A percentile compares a stretch with the other conserved stretches of the same genome.
Conservation (phyloP, 2,329 filamentous ascomycete genomes). For the Didymosphaeria variabile region DNA sequence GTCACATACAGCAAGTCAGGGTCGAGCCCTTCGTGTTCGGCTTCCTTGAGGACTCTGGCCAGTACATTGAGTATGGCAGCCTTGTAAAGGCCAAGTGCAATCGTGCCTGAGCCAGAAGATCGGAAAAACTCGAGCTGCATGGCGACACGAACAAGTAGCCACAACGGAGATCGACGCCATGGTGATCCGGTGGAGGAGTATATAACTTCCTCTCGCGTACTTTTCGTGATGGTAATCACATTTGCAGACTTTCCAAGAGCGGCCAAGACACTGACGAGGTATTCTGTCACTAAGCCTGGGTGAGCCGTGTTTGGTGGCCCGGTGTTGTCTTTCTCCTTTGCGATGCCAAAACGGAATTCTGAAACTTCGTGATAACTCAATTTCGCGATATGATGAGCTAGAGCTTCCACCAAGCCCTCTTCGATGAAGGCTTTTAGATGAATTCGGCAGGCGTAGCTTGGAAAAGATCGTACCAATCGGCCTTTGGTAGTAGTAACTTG, state of each 20-base stretch:
- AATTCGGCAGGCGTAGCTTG: slow-evolving; percentile 51
- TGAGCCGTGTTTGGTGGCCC: slow-evolving; percentile 57
- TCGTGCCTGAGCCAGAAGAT: slow-evolving; percentile 23
- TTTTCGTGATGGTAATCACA: slow-evolving; percentile 56
- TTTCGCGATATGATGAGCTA: slow-evolving; percentile 46
- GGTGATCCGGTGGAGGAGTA: slow-evolving; percentile 51
- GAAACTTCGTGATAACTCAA: slow-evolving; percentile 48
- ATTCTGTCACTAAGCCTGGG: slow-evolving; percentile 63
- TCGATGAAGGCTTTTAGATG: slow-evolving; percentile 29
- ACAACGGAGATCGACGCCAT: slow-evolving; percentile 64
- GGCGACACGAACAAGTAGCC: slow-evolving; percentile 64
- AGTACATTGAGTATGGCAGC: slow-evolving; percentile 60
- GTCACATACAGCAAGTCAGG: slow-evolving; percentile 20
- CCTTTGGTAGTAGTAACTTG: slow-evolving; percentile 50
- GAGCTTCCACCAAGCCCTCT: slow-evolving; percentile 24
- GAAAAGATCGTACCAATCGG: slow-evolving; percentile 57
- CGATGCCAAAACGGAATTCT: slow-evolving; percentile 45
- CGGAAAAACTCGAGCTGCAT: slow-evolving; percentile 52
- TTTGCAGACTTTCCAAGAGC: slow-evolving; percentile 46
- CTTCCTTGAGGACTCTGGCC: slow-evolving; percentile 49
- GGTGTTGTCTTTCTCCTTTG: slow-evolving; percentile 51
- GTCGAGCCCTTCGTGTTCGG: background rate
- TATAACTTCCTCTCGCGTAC: slow-evolving; percentile 64
- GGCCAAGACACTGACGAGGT: slow-evolving; percentile 54
- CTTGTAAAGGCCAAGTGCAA: slow-evolving; percentile 56